phyloP scores from a whole-genome alignment of 139 green algal species.

The Microglena sp. region DNA sequence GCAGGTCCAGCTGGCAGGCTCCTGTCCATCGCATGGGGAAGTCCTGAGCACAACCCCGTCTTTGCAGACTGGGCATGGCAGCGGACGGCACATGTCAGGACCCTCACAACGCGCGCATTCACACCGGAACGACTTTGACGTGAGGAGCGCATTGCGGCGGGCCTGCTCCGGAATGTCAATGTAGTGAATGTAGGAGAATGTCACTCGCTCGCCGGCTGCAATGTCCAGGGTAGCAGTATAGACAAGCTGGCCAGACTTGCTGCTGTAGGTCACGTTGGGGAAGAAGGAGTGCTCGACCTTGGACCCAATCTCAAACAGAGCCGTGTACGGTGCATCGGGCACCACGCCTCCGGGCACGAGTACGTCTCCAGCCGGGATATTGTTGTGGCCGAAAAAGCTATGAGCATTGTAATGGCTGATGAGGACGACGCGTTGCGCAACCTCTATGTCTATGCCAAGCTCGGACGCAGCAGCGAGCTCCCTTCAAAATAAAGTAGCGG shows the following conservation, averaged over 20 bases:
- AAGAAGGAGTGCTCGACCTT: neutral
- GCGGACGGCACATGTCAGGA: neutral
- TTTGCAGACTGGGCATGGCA: neutral
- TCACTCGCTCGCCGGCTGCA: neutral
- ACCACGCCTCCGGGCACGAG: too few species aligned
- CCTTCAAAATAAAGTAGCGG: too few species aligned
- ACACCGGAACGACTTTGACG: neutral
- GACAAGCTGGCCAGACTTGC: neutral
- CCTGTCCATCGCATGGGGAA: neutral
- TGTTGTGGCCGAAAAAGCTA: too few species aligned
- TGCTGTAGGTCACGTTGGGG: neutral
- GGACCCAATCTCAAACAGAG: neutral
- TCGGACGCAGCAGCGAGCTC: too few species aligned
- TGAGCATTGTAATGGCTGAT: too few species aligned
- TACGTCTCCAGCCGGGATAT: too few species aligned
- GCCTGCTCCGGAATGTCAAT: neutral
- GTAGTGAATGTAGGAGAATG: neutral
- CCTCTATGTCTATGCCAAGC: too few species aligned
- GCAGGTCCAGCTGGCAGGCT: neutral
- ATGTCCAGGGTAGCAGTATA: neutral
- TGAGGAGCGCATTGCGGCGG: neutral
- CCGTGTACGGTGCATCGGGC: neutral
- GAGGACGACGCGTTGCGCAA: too few species aligned
- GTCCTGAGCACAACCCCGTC: neutral
- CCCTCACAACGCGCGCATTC: too few species aligned